phyloP scores from a whole-genome alignment of 179 eudicot genomes.

The Carnegiea gigantea region DNA sequence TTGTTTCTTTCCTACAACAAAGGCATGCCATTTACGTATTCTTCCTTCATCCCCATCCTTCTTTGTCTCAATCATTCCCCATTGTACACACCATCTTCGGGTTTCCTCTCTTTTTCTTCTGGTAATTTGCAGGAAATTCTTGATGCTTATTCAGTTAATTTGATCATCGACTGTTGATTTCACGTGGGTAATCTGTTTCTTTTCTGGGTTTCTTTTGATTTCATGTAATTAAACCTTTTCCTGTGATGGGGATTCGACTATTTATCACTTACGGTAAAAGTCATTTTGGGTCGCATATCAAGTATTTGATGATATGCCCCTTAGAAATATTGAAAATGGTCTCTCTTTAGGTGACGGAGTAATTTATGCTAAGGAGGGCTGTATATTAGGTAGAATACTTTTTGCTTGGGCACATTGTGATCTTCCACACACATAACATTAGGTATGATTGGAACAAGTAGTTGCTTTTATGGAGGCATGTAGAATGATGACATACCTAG shows the following conservation, averaged over 20 bases:
- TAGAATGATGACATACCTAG: not conserved
- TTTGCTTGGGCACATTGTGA: not conserved
- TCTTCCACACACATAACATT: not conserved
- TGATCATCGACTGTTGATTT: not conserved
- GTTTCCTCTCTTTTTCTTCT: slow-evolving; percentile 8
- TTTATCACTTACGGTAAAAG: not conserved
- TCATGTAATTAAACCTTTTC: not conserved
- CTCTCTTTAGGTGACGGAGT: not conserved
- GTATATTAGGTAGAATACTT: not conserved
- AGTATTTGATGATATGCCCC: slow-evolving; percentile 19
- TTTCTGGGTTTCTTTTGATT: slow-evolving; percentile 6
- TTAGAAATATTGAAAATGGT: not conserved
- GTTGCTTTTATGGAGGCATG: not conserved
- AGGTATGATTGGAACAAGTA: not conserved
- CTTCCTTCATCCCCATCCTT: slow-evolving; percentile 4
- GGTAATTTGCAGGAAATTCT: slow-evolving; percentile 12
- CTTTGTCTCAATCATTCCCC: slow-evolving; percentile 12
- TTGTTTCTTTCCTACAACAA: slow-evolving; percentile 29
- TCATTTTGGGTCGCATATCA: slow-evolving; percentile 10
- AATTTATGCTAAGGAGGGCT: not conserved
- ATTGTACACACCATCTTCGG: slow-evolving; percentile 17
- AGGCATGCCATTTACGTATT: slow-evolving; percentile 39
- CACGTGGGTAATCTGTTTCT: slow-evolving; percentile 15
- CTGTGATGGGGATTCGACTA: slow-evolving; percentile 3
- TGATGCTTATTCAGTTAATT: slow-evolving; percentile 3